Evolutionary conservation across 2,329 filamentous ascomycete species (phyloP), one percentile per base, ranked within the genome.

Genomic region (Pyrenophora graminea): DNA sequence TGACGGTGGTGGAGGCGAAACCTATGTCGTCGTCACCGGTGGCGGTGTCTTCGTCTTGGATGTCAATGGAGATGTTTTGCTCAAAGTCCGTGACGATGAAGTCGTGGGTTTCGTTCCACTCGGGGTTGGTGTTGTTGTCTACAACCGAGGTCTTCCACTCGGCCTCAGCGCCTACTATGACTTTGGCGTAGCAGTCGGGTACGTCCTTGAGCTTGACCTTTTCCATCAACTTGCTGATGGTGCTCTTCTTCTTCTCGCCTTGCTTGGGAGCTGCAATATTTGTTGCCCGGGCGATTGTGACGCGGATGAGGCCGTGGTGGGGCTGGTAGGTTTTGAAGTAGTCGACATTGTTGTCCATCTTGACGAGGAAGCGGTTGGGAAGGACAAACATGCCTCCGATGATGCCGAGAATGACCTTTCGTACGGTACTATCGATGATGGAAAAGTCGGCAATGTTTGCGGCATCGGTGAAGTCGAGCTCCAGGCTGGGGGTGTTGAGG

Each of bases 361-460:
- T 80, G 60, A 79, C 74, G 10, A 80, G 72, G 65, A 74, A 79
- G 39, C 78, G 77, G 61, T 80, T 80, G 7, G 78, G 78, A 9
- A 80, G 73, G 4, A 78, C 76, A 4, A 72, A 71, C 74, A 80
- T 79, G 52, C 71, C 69, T 9, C 65, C 63, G 48, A 80, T 76
- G 59, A 79, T 76, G 59, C 66, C 62, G 6, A 79, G 65, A 15
- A 80, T 75, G 10, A 75, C 69, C 36, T 77, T 77, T 39, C 76
- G 76, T n/a, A 80, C 71, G 4, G 72, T 65, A 7, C 72, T 74
- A 46, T 77, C 69, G 21, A 79, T 68, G 6, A 77, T 43, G n/a
- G 61, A 68, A 39, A 70, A 67, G 61, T 79, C 76, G 44, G 76
- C 77, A 37, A 79, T 68, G 51, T 76, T 72, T 31, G 76, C 77